Evolutionary conservation across 2,329 filamentous ascomycete genomes (phyloP), one percentile per base, ranked within the genome.

Genomic region (Penicillium sp.): DNA sequence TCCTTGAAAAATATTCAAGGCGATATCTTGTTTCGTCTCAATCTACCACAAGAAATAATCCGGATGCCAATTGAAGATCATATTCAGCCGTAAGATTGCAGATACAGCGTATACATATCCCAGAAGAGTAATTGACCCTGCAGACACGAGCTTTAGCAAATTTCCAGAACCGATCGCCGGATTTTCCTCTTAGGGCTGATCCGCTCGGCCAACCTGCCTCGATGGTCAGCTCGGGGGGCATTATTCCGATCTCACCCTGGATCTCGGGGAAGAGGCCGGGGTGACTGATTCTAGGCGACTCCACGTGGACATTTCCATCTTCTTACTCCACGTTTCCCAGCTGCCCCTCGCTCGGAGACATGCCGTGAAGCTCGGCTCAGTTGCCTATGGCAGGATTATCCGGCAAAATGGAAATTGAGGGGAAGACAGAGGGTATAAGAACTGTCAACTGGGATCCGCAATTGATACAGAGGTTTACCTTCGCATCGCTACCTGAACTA

Each of bases 131-230:
- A 51, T 30, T 22, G 42, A 38, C 40, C 45, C 38, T 54, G 28
- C 8, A 49, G 12, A 41, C 41, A 31, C 44, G 45, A 30, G 12
- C 17, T 38, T 35, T 22, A 42, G 55, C 42, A 58, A 42, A 14
- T 28, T 44, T 30, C 19, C n/a, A 44, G 33, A 30, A 47, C 12
- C 4, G 16, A 38, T 14, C 51, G 51, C 41, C 31, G 48, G 31
- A 43, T 50, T 52, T 51, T 50, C 55, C 47, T 19, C 12, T 44
- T 55, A 12, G 9, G 55, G 46, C 8, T 17, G 19, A 12, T 16
- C 19, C 4, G 2, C 41, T 58, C 61, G 61, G 61, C 40, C 45
- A 48, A 60, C 47, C 36, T 63, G 48, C 59, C 55, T 17, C 5
- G 6, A 19, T 12, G 1, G 25, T 35, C 28, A 36, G 16, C 25